Conservation (phyloP, 148 eudicot genomes). For the Beta vulgaris region DNA sequence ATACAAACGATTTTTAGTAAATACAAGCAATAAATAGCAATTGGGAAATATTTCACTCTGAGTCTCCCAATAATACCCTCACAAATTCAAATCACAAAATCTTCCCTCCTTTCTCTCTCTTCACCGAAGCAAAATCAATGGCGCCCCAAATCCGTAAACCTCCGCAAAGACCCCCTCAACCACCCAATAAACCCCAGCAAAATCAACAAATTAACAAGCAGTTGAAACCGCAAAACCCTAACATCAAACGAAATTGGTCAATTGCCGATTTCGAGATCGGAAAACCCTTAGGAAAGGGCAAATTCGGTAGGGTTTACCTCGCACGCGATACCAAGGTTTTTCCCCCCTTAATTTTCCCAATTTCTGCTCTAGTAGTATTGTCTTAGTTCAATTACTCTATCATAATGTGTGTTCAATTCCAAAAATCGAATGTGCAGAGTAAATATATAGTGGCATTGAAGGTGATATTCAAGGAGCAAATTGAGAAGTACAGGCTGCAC, state of each 20-base stretch:
- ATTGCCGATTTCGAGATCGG: slow-evolving; percentile 80
- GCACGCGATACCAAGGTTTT: slow-evolving; percentile 72
- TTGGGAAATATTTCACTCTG: too few relatives aligned
- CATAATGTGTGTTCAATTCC: neutral
- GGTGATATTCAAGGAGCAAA: slow-evolving; percentile 87
- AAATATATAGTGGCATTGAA: slow-evolving; percentile 84
- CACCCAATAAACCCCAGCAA: slow-evolving; percentile 11
- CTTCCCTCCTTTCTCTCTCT: slow-evolving; percentile 18
- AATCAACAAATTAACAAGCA: neutral
- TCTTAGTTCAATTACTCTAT: neutral
- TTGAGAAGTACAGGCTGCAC: slow-evolving; percentile 63
- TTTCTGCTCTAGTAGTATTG: neutral
- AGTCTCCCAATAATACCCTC: neutral
- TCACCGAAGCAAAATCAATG: slow-evolving; percentile 11
- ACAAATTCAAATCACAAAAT: slow-evolving; percentile 3
- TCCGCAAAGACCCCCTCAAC: slow-evolving; percentile 20
- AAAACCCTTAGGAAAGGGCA: slow-evolving; percentile 83
- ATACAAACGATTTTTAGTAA: too few relatives aligned
- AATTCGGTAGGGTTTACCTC: slow-evolving; percentile 88
- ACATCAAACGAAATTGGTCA: slow-evolving; percentile 51
- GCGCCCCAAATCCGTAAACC: slow-evolving; percentile 34
- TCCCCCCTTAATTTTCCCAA: neutral
- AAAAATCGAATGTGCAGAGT: slow-evolving; percentile 38
- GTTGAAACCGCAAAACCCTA: slow-evolving; percentile 25
- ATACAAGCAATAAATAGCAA: too few relatives aligned